phyloP scores from a whole-genome alignment of 169 alveolate genomes.

The Babesia bigemina region DNA sequence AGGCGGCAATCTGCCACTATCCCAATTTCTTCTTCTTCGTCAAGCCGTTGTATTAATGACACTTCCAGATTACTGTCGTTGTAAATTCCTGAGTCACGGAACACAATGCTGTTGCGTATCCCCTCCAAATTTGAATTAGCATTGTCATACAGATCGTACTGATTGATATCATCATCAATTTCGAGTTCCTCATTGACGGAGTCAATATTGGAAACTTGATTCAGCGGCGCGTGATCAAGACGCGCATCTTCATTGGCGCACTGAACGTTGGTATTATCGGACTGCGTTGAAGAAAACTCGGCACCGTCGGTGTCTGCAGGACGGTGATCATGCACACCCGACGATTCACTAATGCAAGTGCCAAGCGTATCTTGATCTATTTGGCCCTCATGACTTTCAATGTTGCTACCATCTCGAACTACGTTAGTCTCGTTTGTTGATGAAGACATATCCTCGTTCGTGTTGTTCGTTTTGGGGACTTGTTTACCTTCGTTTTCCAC shows the following conservation, averaged over 20 bases:
- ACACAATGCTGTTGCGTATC: constrained; percentile 10
- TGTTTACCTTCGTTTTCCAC: no score
- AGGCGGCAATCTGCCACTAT: constrained; percentile 17
- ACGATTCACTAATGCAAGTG: no score
- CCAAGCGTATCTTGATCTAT: no score
- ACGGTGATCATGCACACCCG: no score
- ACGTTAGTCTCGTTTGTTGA: no score
- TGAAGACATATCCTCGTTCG: no score
- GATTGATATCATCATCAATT: background rate
- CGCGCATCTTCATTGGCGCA: background rate
- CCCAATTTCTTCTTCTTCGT: constrained; percentile 1
- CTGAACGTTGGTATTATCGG: background rate
- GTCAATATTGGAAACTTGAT: constrained; percentile 12
- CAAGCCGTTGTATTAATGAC: constrained; percentile 5
- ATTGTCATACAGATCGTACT: background rate
- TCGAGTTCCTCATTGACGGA: constrained; percentile 16
- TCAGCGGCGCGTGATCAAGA: constrained; percentile 9
- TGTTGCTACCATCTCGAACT: no score
- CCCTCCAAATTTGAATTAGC: background rate
- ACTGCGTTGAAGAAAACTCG: background rate
- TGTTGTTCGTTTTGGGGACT: no score
- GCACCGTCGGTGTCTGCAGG: background rate
- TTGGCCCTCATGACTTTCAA: no score
- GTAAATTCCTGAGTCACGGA: constrained; percentile 9
- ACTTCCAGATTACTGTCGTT: background rate